Evolutionary conservation across 768 basidiomycete genomes (phyloP).

Genomic region (Lyophyllum decastes): DNA sequence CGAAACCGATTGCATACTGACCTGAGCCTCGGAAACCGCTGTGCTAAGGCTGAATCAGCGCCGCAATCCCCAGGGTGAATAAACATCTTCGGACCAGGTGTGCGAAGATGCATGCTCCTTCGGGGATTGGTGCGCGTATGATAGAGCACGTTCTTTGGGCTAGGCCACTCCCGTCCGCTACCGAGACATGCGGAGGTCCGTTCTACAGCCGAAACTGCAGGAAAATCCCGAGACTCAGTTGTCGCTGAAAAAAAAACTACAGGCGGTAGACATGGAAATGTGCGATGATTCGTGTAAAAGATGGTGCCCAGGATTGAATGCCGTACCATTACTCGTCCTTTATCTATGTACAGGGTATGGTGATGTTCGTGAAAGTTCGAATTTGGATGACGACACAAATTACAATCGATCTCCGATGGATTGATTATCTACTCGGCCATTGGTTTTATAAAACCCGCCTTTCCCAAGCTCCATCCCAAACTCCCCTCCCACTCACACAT

Average conservation of each 20-base stretch:
- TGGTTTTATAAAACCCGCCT: constrained; percentile 17
- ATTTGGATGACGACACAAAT: constrained; percentile 16
- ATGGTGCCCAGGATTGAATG: not conserved
- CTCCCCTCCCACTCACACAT: constrained; percentile 15
- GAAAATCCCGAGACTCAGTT: too few species aligned
- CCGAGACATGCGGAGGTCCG: not conserved
- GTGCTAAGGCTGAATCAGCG: not conserved
- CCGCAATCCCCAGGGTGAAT: not conserved
- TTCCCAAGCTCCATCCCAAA: constrained; percentile 11
- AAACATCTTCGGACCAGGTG: not conserved
- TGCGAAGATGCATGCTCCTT: constrained; percentile 8
- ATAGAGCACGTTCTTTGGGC: constrained; percentile 1
- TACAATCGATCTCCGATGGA: constrained; percentile 28
- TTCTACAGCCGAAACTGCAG: constrained; percentile 10
- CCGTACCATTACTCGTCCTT: not conserved
- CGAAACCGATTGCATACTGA: not conserved
- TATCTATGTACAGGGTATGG: not conserved
- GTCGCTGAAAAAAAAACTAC: too few species aligned
- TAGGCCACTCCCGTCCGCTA: not conserved
- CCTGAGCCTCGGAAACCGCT: not conserved
- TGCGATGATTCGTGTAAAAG: too few species aligned
- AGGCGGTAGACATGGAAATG: too few species aligned
- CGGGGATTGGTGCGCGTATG: constrained; percentile 8
- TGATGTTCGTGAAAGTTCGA: not conserved
- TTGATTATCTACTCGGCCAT: constrained; percentile 20